A percentile compares a stretch with the other conserved stretches of the same genome.
These are phyloP conservation scores for Ustulina deusta DNA, from an alignment of 2,329 filamentous ascomycete genomes.

Conservation along the genomic window DNA sequence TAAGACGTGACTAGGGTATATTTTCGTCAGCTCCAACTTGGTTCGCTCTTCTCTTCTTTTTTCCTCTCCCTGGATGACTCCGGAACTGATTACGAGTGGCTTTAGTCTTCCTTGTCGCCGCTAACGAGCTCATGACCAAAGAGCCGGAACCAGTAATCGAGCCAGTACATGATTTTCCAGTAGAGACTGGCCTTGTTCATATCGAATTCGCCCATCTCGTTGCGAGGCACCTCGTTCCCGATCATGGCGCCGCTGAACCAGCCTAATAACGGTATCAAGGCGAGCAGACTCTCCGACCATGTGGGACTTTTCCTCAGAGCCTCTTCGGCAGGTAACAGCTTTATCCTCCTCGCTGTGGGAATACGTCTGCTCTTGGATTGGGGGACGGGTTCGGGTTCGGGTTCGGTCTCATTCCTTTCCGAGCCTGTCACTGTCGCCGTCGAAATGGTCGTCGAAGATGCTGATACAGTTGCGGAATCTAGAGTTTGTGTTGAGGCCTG, in stretches of 20 bases:
- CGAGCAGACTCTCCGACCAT: conserved; percentile 71
- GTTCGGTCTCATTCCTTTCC: conserved; percentile 33
- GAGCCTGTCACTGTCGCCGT: conserved; percentile 60
- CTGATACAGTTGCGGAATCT: conserved; percentile 63
- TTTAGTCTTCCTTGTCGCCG: conserved; percentile 69
- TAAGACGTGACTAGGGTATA: neutral
- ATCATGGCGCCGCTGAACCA: conserved; percentile 82
- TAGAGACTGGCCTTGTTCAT: conserved; percentile 75
- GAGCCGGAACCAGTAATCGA: conserved; percentile 69
- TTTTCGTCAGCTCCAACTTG: too few species aligned
- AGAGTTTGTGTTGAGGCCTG: conserved; percentile 67
- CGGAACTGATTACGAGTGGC: neutral
- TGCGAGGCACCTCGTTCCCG: conserved; percentile 78
- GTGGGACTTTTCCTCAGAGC: conserved; percentile 77
- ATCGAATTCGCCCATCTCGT: conserved; percentile 81
- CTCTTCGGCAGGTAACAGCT: conserved; percentile 75
- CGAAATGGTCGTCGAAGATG: conserved; percentile 57
- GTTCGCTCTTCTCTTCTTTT: neutral
- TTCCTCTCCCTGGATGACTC: neutral
- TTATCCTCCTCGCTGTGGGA: conserved; percentile 73
- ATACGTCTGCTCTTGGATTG: conserved; percentile 66
- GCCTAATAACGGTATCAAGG: conserved; percentile 74
- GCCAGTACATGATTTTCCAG: conserved; percentile 74
- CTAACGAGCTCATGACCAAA: conserved; percentile 70
- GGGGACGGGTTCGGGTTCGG: conserved; percentile 51